These are phyloP conservation scores for Aspergillus conjunctus DNA, from an alignment of 495 filamentous ascomycete species.

Conservation along the genomic window DNA sequence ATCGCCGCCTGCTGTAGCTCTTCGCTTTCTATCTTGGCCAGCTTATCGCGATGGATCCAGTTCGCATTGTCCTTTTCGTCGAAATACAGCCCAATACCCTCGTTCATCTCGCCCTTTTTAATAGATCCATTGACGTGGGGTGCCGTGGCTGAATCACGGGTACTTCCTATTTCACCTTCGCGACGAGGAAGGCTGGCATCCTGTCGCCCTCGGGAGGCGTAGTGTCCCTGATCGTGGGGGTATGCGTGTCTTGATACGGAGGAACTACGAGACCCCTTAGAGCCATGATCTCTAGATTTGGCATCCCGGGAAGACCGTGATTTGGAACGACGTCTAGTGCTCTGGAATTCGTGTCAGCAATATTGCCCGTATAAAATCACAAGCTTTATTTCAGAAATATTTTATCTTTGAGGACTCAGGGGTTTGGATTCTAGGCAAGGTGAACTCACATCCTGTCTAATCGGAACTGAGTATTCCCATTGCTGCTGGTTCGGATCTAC, in stretches of 20 bases:
- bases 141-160: slow-evolving; percentile 35
- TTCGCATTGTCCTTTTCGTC: slow-evolving; percentile 47
- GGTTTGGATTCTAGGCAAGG: not conserved
- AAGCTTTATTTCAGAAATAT: not conserved
- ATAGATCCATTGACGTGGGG: slow-evolving; percentile 23
- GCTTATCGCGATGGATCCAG: slow-evolving; percentile 97
- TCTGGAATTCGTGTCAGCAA: slow-evolving; percentile 25
- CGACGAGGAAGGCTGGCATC: slow-evolving; percentile 52
- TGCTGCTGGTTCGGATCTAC: slow-evolving; percentile 37
- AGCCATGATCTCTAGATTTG: slow-evolving; percentile 41
- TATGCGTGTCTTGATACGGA: slow-evolving; percentile 40
- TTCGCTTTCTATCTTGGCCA: slow-evolving; percentile 88
- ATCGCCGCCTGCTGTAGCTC: slow-evolving; percentile 89
- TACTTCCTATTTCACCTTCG: slow-evolving; percentile 58
- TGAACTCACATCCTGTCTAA: slow-evolving; percentile 44
- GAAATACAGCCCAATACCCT: slow-evolving; percentile 15
- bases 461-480: slow-evolving; percentile 53
- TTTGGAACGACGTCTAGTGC: slow-evolving; percentile 34
- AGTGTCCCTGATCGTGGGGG: slow-evolving; percentile 32
- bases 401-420: too few species aligned
- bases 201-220: slow-evolving; percentile 40
- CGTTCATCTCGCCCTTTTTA: slow-evolving; percentile 23
- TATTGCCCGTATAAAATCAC: not conserved
- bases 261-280: slow-evolving; percentile 45
- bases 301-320: slow-evolving; percentile 44